These are phyloP conservation scores for Quercus rubra DNA, from an alignment of 306 rosid genomes.

Conservation along the genomic window DNA sequence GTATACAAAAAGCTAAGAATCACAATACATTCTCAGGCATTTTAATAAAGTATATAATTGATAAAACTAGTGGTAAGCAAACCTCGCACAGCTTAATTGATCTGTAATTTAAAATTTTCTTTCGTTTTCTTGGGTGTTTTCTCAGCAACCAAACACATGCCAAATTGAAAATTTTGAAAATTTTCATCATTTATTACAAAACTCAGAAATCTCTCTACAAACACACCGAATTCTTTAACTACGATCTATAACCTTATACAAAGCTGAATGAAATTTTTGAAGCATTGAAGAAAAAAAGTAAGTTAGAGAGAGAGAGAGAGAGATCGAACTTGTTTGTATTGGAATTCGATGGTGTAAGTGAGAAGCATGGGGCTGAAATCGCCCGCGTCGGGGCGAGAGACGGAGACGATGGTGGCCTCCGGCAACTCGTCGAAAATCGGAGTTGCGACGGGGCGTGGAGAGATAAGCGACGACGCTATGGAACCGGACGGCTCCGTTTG, in stretches of 20 bases:
- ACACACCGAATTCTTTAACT: neutral
- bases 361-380: constrained; percentile 95
- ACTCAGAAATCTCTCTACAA: neutral
- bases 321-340: constrained; percentile 67
- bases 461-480: constrained; percentile 36
- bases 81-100: neutral
- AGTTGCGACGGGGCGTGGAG: constrained; percentile 44
- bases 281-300: neutral
- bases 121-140: neutral
- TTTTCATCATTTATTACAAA: neutral
- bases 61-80: too few relatives aligned
- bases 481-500: constrained; percentile 54
- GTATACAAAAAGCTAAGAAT: constrained; percentile 13
- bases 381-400: constrained; percentile 90
- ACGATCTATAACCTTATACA: constrained; percentile 5
- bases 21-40: too few relatives aligned
- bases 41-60: too few relatives aligned
- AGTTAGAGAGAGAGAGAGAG: neutral
- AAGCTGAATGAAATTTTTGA: neutral
- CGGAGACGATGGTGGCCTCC: constrained; percentile 66
- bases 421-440: constrained; percentile 93
- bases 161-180: neutral
- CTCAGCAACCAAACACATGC: constrained; percentile 12
- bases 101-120: neutral
- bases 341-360: constrained; percentile 79